phyloP scores from a whole-genome alignment of 345 rosid species.

The Syzygium oleosum region DNA sequence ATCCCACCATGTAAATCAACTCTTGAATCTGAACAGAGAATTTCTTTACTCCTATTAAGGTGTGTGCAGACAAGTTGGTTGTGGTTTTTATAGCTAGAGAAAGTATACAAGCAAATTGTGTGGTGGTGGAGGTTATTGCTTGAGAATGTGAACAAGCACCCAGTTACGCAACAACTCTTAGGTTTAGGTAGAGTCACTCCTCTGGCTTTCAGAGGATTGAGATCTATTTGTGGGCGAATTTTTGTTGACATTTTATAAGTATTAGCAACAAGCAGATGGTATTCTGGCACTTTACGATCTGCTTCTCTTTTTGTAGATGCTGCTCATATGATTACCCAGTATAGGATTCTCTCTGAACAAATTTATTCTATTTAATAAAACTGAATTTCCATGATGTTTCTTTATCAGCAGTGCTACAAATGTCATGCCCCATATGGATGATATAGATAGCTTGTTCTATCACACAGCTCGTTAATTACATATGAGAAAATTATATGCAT shows the following conservation, averaged over 20 bases:
- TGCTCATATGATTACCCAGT: neutral
- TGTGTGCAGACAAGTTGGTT: neutral
- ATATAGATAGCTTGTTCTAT: neutral
- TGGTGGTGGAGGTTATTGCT: neutral
- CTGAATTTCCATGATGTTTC: neutral
- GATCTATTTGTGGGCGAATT: neutral
- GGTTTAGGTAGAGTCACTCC: neutral
- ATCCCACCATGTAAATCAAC: slow-evolving; percentile 24
- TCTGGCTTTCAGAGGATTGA: neutral
- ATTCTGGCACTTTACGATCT: neutral
- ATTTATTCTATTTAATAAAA: neutral
- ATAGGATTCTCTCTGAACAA: neutral
- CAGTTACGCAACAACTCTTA: neutral
- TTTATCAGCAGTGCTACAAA: neutral
- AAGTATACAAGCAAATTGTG: neutral
- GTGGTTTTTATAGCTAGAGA: neutral
- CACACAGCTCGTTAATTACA: neutral
- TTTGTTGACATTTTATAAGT: neutral
- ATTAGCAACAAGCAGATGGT: neutral
- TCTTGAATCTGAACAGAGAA: neutral
- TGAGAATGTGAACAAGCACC: neutral
- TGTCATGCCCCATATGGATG: neutral
- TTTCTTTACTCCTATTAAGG: neutral
- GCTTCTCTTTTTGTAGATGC: neutral
- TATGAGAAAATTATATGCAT: neutral